Base-by-base conservation (phyloP, 768 basidiomycete genomes). In the Hericium rajendrae region DNA sequence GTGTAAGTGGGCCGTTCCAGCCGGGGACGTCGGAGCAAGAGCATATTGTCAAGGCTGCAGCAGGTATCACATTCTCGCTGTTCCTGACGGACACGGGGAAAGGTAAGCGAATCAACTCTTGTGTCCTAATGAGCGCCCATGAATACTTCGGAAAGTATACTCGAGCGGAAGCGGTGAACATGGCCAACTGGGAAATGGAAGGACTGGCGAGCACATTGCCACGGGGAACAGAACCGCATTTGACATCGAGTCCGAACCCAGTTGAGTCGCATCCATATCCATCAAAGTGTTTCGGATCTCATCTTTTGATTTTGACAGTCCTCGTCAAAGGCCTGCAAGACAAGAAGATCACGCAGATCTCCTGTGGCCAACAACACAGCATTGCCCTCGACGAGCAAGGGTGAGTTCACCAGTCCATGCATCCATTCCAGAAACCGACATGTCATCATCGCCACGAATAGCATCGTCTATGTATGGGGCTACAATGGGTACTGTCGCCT, bases 101-200 rank as follows among this genome's bases (percentile, higher is more conserved):
- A 77, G 83, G 90, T 85, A 60, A 53, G 76, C 67, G 46, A 41
- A 40, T 20, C 16, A 0, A 38, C 38, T 22, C 22, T 55, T 15
- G n/a, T 11, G 2, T 52, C 15, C 28, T 39, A 38, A 48, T 16
- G 49, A 56, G 24, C 41, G 51, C 59, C 22, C 52, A 24, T 37
- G 2, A 4, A 37, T n/a, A 24, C 49, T 6, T 16, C 43, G 43
- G 18, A 51, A 63, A 88, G 91, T 95, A 2, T 97, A 87, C 65
- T 79, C 91, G 1, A 87, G 93, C 61, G 95, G 95, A 38, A 94
- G 90, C 53, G 91, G 85, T 20, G 94, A 97, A 70, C 85, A 91
- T 58, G 95, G 95, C 1, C 94, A 97, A 62, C 76, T 97, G 0
- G 95, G 93, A 0, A 94, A 92, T 68, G 95, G 94, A 16, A 83